Percentiles rank a stretch among this genome's conserved stretches.
phyloP scores from a whole-genome alignment of 2,329 filamentous ascomycete species.

The Magnaporthiopsis rhizophila region DNA sequence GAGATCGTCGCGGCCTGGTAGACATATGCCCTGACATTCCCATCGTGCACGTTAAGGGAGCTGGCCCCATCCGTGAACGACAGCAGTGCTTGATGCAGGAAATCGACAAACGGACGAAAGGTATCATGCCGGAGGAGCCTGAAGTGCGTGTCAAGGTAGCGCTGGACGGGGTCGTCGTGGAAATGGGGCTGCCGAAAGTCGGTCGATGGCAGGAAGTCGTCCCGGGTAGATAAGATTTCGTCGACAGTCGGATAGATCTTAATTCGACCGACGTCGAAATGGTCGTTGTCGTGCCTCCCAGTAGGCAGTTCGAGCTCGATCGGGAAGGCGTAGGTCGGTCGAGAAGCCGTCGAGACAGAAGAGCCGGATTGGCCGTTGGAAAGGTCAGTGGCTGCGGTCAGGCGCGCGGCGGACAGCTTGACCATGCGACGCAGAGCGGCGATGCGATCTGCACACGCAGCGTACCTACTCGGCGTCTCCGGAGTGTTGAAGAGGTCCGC shows the following conservation, averaged over 20 bases:
- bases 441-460: too few species aligned
- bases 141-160: conserved; percentile 46
- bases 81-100: neutral
- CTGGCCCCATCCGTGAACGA: too few species aligned
- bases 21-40: too few species aligned
- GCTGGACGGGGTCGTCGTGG: conserved; percentile 24
- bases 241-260: conserved; percentile 33
- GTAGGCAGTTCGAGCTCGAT: conserved; percentile 20
- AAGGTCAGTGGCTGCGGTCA: too few species aligned
- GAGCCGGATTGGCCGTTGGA: neutral
- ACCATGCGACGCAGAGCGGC: neutral
- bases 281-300: conserved; percentile 37
- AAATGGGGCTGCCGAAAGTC: conserved; percentile 3
- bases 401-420: too few species aligned
- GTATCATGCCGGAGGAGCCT: conserved; percentile 48
- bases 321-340: conserved; percentile 20
- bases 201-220: conserved; percentile 31
- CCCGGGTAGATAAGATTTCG: conserved; percentile 27
- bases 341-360: too few species aligned
- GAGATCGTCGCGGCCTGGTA: too few species aligned
- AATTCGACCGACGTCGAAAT: conserved; percentile 31
- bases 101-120: conserved; percentile 40
- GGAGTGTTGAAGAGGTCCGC: too few species aligned
- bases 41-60: too few species aligned
- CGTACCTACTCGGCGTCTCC: too few species aligned